phyloP scores from a whole-genome alignment of 108 stramenopile genomes.

The Chaetoceros tenuissimus region DNA sequence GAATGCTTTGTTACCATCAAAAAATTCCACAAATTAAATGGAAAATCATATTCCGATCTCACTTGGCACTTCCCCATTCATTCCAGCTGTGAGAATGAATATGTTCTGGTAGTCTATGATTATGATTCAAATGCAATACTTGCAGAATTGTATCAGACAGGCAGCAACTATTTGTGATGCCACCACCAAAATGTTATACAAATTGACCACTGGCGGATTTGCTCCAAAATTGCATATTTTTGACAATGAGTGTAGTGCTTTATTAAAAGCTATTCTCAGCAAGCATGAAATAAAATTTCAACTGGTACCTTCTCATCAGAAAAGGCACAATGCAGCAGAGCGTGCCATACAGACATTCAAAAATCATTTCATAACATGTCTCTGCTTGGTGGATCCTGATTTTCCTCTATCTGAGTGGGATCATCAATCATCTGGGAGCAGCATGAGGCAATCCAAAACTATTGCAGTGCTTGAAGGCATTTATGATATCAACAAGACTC shows the following conservation, averaged over 20 bases:
- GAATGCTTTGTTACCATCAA: no score
- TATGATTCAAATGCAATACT: background rate
- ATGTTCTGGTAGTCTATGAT: background rate
- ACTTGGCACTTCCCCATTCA: no score
- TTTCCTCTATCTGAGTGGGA: conserved; percentile 31
- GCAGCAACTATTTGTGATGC: background rate
- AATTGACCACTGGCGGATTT: background rate
- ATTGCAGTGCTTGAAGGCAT: conserved; percentile 8
- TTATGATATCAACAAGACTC: conserved; percentile 35
- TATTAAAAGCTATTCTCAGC: conserved; percentile 4
- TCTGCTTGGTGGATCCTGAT: conserved; percentile 15
- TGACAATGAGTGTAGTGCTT: conserved; percentile 18
- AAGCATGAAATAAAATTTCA: conserved; percentile 18
- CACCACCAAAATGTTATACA: background rate
- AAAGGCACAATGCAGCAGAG: conserved; percentile 37
- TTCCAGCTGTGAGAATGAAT: no score
- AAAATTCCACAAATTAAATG: no score
- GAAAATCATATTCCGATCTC: no score
- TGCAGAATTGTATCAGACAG: background rate
- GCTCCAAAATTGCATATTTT: conserved; percentile 14
- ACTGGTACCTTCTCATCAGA: conserved; percentile 25
- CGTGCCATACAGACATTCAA: conserved; percentile 44
- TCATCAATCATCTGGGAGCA: conserved; percentile 28
- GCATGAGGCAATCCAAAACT: conserved; percentile 20
- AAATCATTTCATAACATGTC: conserved; percentile 33